Evolutionary conservation across 331 rosid genomes (phyloP).

Genomic region (Telfairia occidentalis): DNA sequence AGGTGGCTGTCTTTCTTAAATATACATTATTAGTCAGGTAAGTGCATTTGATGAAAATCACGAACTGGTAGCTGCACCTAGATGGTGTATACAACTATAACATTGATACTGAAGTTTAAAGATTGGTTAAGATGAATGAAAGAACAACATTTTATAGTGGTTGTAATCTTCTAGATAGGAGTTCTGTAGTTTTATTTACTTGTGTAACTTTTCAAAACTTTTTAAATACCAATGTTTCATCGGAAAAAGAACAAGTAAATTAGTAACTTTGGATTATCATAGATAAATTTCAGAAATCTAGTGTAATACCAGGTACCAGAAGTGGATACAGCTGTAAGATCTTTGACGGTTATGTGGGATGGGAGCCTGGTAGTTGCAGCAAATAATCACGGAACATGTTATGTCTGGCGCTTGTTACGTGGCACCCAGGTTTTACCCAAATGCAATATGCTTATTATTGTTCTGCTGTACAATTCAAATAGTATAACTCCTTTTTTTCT

Average conservation of each 20-base stretch:
- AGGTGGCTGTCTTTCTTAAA: too few species aligned
- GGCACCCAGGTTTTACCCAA: slow-evolving; percentile 72
- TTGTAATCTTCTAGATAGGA: neutral
- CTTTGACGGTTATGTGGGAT: slow-evolving; percentile 98
- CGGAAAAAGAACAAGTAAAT: neutral
- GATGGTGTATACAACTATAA: too few species aligned
- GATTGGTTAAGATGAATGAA: too few species aligned
- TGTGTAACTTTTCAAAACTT: too few species aligned
- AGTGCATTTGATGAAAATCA: too few species aligned
- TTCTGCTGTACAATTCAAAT: neutral
- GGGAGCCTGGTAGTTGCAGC: slow-evolving; percentile 99
- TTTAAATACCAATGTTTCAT: neutral
- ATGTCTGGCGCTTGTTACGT: slow-evolving; percentile 91
- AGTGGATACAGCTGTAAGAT: slow-evolving; percentile 97
- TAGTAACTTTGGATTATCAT: neutral
- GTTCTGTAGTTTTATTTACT: neutral
- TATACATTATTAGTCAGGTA: too few species aligned
- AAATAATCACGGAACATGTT: slow-evolving; percentile 96
- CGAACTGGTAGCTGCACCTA: too few species aligned
- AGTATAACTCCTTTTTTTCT: neutral
- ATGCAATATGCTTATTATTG: neutral
- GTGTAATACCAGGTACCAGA: slow-evolving; percentile 76
- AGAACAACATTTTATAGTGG: too few species aligned
- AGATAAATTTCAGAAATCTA: slow-evolving; percentile 19
- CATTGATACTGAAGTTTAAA: too few species aligned